Conservation (phyloP, 495 filamentous ascomycete genomes). For the Aspergillus haitiensis region DNA sequence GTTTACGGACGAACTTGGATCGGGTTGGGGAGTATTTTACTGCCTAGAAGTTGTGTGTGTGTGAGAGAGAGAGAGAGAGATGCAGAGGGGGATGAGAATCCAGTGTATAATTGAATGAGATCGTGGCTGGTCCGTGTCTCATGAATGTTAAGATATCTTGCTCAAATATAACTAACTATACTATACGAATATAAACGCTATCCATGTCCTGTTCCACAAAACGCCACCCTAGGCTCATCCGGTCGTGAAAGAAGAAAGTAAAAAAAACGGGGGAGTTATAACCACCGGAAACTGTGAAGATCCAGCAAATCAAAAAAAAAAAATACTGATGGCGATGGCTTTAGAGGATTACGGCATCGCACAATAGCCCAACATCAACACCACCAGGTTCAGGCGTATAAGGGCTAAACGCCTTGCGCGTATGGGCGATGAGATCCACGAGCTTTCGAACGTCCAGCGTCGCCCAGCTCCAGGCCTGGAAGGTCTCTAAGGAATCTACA, state of each 20-base stretch:
- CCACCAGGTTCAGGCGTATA: conserved; percentile 6
- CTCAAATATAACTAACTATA: neutral
- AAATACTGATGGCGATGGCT: neutral
- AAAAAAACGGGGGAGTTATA: neutral
- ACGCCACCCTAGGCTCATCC: too few relatives aligned
- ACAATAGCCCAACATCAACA: conserved; percentile 7
- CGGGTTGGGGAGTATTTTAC: neutral
- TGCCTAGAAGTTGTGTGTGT: too few relatives aligned
- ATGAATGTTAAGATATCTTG: neutral
- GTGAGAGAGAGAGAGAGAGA: too few relatives aligned
- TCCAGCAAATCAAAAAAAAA: neutral
- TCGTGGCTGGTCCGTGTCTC: neutral
- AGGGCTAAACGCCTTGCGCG: conserved; percentile 9
- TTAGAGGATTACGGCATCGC: conserved; percentile 1
- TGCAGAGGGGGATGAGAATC: too few relatives aligned
- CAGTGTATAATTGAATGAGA: neutral
- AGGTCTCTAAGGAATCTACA: conserved; percentile 2
- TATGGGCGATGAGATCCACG: conserved; percentile 3
- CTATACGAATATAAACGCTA: neutral
- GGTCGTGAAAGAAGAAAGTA: neutral
- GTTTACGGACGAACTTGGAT: neutral
- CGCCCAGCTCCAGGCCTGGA: conserved; percentile 13
- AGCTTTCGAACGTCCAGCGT: conserved; percentile 4
- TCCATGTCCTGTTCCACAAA: too few relatives aligned
- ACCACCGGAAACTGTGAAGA: too few relatives aligned